phyloP scores from a whole-genome alignment of 495 filamentous ascomycete species.

The Aspergillus ellipticus region DNA sequence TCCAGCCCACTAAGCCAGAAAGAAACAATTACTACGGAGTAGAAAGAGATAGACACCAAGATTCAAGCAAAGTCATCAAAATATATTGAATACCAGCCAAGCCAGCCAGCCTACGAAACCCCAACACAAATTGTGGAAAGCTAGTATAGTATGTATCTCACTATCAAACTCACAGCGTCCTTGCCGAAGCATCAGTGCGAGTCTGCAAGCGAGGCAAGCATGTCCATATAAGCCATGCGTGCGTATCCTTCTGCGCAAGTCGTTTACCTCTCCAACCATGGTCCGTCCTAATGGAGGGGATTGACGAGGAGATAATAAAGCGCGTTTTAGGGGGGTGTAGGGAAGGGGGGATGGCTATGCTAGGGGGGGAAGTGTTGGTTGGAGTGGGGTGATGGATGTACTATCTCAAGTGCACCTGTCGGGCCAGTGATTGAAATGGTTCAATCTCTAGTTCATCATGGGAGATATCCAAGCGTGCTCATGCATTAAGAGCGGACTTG shows the following conservation, averaged over 20 bases:
- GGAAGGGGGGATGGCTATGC: too few relatives aligned
- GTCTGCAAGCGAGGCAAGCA: slow-evolving; percentile 51
- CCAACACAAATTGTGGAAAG: too few relatives aligned
- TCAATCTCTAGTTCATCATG: too few relatives aligned
- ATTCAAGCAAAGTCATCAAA: not conserved
- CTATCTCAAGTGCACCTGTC: too few relatives aligned
- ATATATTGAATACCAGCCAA: not conserved
- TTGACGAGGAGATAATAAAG: slow-evolving; percentile 51
- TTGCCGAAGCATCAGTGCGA: slow-evolving; percentile 37
- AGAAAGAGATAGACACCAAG: not conserved
- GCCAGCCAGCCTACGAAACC: not conserved
- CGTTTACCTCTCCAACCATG: slow-evolving; percentile 53
- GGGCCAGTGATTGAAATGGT: too few relatives aligned
- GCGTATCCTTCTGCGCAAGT: slow-evolving; percentile 43
- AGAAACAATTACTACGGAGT: too few relatives aligned
- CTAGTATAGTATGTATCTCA: slow-evolving; percentile 43
- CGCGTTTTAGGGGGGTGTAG: slow-evolving; percentile 18
- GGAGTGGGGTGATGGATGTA: too few relatives aligned
- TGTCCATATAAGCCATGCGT: slow-evolving; percentile 20
- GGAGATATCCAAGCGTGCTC: too few relatives aligned
- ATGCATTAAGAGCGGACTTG: too few relatives aligned
- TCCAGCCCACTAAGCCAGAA: too few relatives aligned
- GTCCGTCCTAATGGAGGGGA: slow-evolving; percentile 27
- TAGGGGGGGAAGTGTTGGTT: too few relatives aligned
- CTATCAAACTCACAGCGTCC: slow-evolving; percentile 49